These are phyloP conservation scores for Aspergillus candidus DNA, from an alignment of 2,329 filamentous ascomycete species.

Conservation along the genomic window DNA sequence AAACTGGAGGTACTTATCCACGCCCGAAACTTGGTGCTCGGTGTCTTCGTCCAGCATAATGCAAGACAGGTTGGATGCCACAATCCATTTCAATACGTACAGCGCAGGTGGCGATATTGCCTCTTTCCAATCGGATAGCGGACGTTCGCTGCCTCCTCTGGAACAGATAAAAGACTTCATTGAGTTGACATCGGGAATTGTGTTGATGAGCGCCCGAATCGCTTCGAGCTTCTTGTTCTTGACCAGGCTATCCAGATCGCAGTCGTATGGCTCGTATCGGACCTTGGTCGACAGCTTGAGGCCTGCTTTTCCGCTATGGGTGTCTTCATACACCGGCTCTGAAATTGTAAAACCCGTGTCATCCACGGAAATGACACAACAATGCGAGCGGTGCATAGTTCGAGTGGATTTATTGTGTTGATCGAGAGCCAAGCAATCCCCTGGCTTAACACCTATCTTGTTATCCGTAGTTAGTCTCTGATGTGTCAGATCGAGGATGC, in stretches of 20 bases:
- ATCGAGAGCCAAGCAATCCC: too few species aligned
- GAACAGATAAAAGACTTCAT: conserved; percentile 43
- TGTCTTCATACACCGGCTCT: conserved; percentile 14
- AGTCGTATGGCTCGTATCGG: conserved; percentile 28
- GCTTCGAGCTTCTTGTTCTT: conserved; percentile 21
- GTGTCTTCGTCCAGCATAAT: conserved; percentile 61
- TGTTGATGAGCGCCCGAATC: conserved; percentile 33
- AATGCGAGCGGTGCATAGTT: too few species aligned
- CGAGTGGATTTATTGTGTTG: too few species aligned
- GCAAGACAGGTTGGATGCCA: conserved; percentile 82
- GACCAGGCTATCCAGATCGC: conserved; percentile 36
- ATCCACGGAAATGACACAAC: too few species aligned
- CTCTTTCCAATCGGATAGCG: conserved; percentile 50
- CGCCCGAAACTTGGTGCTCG: conserved; percentile 55
- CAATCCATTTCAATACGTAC: conserved; percentile 73
- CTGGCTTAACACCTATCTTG: too few species aligned
- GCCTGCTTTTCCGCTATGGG: not conserved
- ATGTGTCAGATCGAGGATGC: conserved; percentile 7
- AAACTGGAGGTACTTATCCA: conserved; percentile 70
- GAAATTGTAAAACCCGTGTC: conserved; percentile 14
- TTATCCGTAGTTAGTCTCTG: conserved; percentile 27
- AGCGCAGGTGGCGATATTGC: conserved; percentile 60
- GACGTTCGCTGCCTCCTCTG: conserved; percentile 15
- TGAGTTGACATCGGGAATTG: conserved; percentile 32
- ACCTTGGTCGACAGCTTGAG: conserved; percentile 2